phyloP scores from a whole-genome alignment of 371 early-diverging fungal species.

The Globomyces sp. region DNA sequence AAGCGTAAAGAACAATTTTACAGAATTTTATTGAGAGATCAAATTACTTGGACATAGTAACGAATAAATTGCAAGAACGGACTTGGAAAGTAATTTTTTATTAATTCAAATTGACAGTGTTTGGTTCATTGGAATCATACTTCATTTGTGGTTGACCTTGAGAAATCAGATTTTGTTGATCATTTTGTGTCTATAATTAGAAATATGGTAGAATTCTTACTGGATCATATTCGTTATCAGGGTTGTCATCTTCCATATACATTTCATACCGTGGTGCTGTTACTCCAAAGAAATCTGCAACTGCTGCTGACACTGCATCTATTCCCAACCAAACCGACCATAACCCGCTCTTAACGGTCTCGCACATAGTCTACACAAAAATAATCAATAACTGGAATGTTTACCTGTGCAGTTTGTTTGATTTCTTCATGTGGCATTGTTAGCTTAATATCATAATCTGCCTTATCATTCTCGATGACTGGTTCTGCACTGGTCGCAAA shows the following conservation, averaged over 20 bases:
- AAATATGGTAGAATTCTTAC: not conserved
- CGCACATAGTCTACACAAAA: not conserved
- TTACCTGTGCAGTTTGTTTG: too few species aligned
- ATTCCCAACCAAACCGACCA: not conserved
- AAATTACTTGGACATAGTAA: not conserved
- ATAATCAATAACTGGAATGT: too few species aligned
- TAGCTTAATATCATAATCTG: too few species aligned
- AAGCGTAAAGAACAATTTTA: constrained; percentile 7
- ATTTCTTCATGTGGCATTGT: too few species aligned
- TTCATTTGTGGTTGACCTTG: too few species aligned
- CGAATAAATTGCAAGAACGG: too few species aligned
- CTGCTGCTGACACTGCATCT: not conserved
- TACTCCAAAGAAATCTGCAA: constrained; percentile 4
- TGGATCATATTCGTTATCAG: not conserved
- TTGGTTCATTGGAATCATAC: too few species aligned
- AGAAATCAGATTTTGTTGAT: not conserved
- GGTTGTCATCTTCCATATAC: constrained; percentile 4
- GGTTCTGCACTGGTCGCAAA: too few species aligned
- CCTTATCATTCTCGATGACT: too few species aligned
- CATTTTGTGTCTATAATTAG: not conserved
- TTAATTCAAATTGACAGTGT: too few species aligned
- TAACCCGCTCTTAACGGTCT: not conserved
- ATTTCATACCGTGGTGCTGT: constrained; percentile 14
- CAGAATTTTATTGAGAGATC: not conserved
- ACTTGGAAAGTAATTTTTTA: too few species aligned